These are phyloP conservation scores for Lathyrus tuberosus DNA, from an alignment of 306 rosid genomes.

Conservation along the genomic window DNA sequence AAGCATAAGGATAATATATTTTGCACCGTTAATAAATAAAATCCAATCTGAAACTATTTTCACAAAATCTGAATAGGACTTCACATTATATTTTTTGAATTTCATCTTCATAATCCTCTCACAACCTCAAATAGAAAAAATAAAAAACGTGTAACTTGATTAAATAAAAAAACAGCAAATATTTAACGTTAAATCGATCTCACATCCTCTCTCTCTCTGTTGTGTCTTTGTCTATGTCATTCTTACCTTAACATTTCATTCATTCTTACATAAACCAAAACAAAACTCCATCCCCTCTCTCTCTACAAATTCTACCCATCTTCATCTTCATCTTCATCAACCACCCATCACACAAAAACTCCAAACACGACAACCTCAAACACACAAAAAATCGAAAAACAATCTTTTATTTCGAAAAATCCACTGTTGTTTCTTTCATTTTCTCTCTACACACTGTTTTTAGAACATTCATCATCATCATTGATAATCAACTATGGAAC, in stretches of 20 bases:
- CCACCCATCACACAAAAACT: not conserved
- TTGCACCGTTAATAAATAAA: too few species aligned
- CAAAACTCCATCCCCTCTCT: conserved; percentile 1
- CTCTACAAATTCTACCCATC: not conserved
- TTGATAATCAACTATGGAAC: conserved; percentile 28
- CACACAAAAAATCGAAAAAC: too few species aligned
- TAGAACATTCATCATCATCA: too few species aligned
- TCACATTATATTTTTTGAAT: too few species aligned
- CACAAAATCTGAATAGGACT: too few species aligned
- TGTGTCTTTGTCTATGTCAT: conserved; percentile 26
- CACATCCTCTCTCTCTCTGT: not conserved
- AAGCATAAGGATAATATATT: too few species aligned
- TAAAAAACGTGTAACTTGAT: not conserved
- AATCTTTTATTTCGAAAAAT: not conserved
- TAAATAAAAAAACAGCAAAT: conserved; percentile 22
- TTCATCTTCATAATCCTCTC: too few species aligned
- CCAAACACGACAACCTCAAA: not conserved
- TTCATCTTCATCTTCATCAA: not conserved
- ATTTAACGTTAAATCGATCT: conserved; percentile 38
- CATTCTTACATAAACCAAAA: conserved; percentile 1
- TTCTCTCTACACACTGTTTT: not conserved
- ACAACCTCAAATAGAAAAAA: not conserved
- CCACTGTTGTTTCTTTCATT: not conserved
- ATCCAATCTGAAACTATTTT: too few species aligned
- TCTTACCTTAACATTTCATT: not conserved